phyloP scores from a whole-genome alignment of 2,329 filamentous ascomycete genomes.

The Phaeomoniella chlamydospora region DNA sequence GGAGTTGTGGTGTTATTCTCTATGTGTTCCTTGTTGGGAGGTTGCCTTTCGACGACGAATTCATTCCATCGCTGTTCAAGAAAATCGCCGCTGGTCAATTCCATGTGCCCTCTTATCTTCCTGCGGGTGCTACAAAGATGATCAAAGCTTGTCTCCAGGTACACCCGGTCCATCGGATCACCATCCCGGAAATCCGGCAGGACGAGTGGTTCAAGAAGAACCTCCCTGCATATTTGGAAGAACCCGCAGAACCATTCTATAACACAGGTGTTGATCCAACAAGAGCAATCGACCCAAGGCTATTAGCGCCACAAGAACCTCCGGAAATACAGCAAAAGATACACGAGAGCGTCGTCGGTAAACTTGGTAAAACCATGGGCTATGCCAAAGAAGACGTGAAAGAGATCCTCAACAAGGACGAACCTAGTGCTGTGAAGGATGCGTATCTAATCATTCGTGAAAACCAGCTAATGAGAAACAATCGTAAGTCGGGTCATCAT shows the following conservation, averaged over 20 bases:
- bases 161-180: conserved; percentile 86
- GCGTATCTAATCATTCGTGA: conserved; percentile 96
- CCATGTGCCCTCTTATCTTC: conserved; percentile 82
- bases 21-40: conserved; percentile 51
- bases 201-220: conserved; percentile 91
- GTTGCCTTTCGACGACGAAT: conserved; percentile 93
- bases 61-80: conserved; percentile 92
- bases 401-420: conserved; percentile 78
- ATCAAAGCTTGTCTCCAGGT: conserved; percentile 93
- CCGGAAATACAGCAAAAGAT: conserved; percentile 73
- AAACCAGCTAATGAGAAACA: conserved; percentile 92
- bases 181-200: conserved; percentile 80
- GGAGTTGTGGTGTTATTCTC: conserved; percentile 49
- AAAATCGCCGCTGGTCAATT: conserved; percentile 95
- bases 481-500: conserved; percentile 49
- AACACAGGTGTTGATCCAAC: conserved; percentile 90
- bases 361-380: conserved; percentile 95
- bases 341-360: conserved; percentile 82
- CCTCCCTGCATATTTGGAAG: conserved; percentile 72
- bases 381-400: conserved; percentile 92
- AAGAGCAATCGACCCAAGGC: conserved; percentile 72
- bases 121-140: conserved; percentile 61
- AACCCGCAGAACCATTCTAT: conserved; percentile 79
- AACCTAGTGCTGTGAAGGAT: conserved; percentile 96
- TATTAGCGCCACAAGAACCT: conserved; percentile 66